Base-by-base conservation (phyloP, 1,139 yeast genomes). In the Wickerhamomyces sp. region DNA sequence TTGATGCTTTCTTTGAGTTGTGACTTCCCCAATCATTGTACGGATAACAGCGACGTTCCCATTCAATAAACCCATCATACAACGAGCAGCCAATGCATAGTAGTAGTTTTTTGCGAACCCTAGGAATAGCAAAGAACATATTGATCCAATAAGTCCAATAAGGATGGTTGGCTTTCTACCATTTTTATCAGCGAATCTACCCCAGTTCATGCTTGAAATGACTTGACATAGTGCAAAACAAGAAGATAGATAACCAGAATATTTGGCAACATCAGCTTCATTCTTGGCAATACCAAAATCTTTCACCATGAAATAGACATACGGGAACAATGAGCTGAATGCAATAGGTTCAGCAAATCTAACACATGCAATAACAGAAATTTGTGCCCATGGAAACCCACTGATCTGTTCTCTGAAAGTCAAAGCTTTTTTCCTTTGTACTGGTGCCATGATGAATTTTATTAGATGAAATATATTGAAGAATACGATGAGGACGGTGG, bases 31-130 rank as follows among this genome's bases (percentile, higher is more conserved):
- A 42, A 81, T 68, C 35, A 73, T 63, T 0, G 86, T 81, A 54
- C 86, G 65, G 40, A 80, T 60, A 5, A 80, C 84, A 0, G 83
- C 79, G 10, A 79, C 75, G 53, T 79, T 81, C 4, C 85, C 85
- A 58, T 79, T 80, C 38, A 79, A 63, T 27, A 77, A 64, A 0
- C 86, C 86, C 61, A 77, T 74, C 29, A 75, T 54, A 30, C 73
- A 60, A 52, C 85, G 66, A 1, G 85, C 76, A 13, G 64, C 51
- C 38, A 80, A 59, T 1, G 84, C 84, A 62, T 70, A 67, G 56
- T 68, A 69, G 54, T 70, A 79, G 51, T 70, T 72, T 7, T 63
- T 65, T 31, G 81, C 64, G 52, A 78, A 73, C 0, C 86, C 87
- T 56, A 81, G 73, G 18, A 72, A 47, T 26, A 79, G 47, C 60